Percentiles rank a stretch among this genome's conserved stretches.
Conservation (phyloP, 495 filamentous ascomycete species). For the Neurospora sp. region DNA sequence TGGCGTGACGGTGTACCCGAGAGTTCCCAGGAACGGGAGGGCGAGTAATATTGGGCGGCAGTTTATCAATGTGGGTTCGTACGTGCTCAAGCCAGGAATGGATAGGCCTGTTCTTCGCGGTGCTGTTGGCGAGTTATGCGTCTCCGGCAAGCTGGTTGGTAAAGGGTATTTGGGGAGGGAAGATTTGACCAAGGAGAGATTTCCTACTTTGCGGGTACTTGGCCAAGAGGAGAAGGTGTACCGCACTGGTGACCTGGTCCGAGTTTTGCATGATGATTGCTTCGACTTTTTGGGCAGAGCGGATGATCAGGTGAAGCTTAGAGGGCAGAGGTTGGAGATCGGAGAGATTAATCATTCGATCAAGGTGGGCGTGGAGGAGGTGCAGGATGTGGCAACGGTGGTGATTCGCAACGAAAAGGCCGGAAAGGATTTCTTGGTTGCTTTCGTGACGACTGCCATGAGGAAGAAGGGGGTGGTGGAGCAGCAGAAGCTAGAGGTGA, state of each 20-base stretch:
- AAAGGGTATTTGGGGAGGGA: constrained; percentile 77
- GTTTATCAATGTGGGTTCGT: constrained; percentile 73
- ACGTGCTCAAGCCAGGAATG: constrained; percentile 61
- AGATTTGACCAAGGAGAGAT: constrained; percentile 54
- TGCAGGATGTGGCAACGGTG: constrained; percentile 53
- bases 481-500: constrained; percentile 17
- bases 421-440: constrained; percentile 58
- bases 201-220: constrained; percentile 44
- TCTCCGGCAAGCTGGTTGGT: constrained; percentile 76
- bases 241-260: constrained; percentile 70
- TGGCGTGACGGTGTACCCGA: constrained; percentile 68
- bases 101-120: constrained; percentile 65
- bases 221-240: constrained; percentile 45
- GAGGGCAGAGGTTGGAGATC: constrained; percentile 69
- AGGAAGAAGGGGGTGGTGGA: not conserved
- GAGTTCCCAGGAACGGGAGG: constrained; percentile 59
- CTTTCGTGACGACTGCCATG: constrained; percentile 44
- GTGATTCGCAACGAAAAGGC: constrained; percentile 48
- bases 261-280: constrained; percentile 57
- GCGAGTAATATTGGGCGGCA: constrained; percentile 78
- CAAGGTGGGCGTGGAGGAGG: constrained; percentile 30
- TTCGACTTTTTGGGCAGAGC: constrained; percentile 67
- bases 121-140: constrained; percentile 75
- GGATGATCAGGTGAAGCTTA: constrained; percentile 73
- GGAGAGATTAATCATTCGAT: constrained; percentile 65